Percentiles rank a stretch among this genome's conserved stretches.
Conservation (phyloP, 352 stramenopile species). For the Phytophthora pini region DNA sequence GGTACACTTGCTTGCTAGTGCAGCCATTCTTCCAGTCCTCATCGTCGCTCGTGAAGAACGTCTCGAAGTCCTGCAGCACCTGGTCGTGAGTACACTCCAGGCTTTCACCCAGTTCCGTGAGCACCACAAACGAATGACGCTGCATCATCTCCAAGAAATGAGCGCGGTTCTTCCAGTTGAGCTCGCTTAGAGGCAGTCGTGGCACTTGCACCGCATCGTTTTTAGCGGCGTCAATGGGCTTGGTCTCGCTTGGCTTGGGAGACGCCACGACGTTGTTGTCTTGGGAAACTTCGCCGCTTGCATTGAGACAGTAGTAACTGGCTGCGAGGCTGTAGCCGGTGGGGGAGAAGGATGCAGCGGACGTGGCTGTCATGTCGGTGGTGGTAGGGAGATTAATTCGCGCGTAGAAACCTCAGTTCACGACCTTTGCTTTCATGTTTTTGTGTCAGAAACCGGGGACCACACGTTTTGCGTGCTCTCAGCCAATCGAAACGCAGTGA, state of each 20-base stretch:
- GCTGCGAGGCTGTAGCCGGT: conserved; percentile 34
- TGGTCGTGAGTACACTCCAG: conserved; percentile 46
- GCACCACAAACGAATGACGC: conserved; percentile 67
- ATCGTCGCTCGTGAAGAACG: conserved; percentile 55
- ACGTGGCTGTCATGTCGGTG: conserved; percentile 21
- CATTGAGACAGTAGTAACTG: conserved; percentile 41
- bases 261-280: background rate
- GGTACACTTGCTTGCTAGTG: conserved; percentile 64
- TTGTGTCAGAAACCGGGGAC: conserved; percentile 11
- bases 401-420: background rate
- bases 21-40: conserved; percentile 46
- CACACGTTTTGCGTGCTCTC: conserved; percentile 17
- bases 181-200: conserved; percentile 45
- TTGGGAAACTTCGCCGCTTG: conserved; percentile 13
- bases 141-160: conserved; percentile 62
- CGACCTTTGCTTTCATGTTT: conserved; percentile 6
- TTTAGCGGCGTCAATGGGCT: background rate
- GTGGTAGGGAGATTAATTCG: conserved; percentile 3
- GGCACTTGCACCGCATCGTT: conserved; percentile 34
- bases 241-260: conserved; percentile 13
- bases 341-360: conserved; percentile 4
- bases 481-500: conserved; percentile 25
- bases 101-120: conserved; percentile 54
- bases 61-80: conserved; percentile 47
- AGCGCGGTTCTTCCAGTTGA: conserved; percentile 58